A percentile compares a stretch with the other conserved stretches of the same genome.
Conservation (phyloP, 192 early-diverging fungal genomes). For the Podila verticillata region DNA sequence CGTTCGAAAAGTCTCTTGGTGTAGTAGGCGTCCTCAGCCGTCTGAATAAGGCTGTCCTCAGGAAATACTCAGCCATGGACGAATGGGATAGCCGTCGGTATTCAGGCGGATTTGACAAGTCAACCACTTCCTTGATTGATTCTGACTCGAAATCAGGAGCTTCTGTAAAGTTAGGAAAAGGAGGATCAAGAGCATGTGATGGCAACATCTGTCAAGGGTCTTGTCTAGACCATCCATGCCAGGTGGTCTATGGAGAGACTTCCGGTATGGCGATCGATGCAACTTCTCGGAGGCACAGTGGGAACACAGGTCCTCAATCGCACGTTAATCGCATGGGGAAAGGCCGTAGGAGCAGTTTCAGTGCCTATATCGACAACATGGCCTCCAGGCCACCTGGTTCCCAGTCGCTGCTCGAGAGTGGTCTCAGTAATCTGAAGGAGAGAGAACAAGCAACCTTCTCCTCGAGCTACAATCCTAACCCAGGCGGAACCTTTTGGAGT, state of each 20-base stretch:
- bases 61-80: slow-evolving; percentile 22
- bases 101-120: not conserved
- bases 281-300: slow-evolving; percentile 7
- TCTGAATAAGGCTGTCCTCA: slow-evolving; percentile 18
- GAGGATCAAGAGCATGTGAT: slow-evolving; percentile 2
- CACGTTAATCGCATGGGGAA: slow-evolving; percentile 5
- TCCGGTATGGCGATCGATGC: slow-evolving; percentile 1
- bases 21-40: slow-evolving; percentile 23
- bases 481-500: slow-evolving; percentile 11
- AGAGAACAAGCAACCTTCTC: slow-evolving; percentile 23
- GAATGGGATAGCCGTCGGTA: slow-evolving; percentile 20
- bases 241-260: not conserved
- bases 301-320: slow-evolving; percentile 1
- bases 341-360: slow-evolving; percentile 37
- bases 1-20: slow-evolving; percentile 38
- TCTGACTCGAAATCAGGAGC: slow-evolving; percentile 10
- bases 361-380: slow-evolving; percentile 41
- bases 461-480: slow-evolving; percentile 9
- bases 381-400: slow-evolving; percentile 25
- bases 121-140: not conserved
- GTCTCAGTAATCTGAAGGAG: slow-evolving; percentile 35
- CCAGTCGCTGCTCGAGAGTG: slow-evolving; percentile 20
- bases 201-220: slow-evolving; percentile 9
- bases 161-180: not conserved
- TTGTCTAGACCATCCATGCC: slow-evolving; percentile 17